Evolutionary conservation across 129 eudicot genomes (phyloP).

Genomic region (Flaveria trinervia): DNA sequence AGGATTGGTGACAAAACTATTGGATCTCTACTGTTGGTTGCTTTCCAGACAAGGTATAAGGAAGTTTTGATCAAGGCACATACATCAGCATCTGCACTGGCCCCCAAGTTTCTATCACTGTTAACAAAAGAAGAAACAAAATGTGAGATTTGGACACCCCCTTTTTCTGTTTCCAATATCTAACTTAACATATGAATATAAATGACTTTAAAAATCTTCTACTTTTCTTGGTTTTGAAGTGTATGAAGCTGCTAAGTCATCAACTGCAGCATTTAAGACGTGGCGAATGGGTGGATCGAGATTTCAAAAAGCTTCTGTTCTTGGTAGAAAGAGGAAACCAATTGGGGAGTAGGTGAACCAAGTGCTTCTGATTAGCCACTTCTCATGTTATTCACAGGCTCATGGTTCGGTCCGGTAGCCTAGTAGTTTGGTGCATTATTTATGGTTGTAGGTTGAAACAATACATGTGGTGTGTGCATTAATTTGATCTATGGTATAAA

Average conservation of each 20-base stretch:
- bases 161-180: background rate
- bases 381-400: background rate
- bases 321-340: conserved; percentile 87
- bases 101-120: conserved; percentile 65
- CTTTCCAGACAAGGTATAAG: conserved; percentile 79
- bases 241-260: conserved; percentile 84
- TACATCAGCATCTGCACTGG: conserved; percentile 53
- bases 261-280: conserved; percentile 70
- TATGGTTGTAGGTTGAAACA: too few relatives aligned
- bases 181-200: background rate
- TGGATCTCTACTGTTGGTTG: conserved; percentile 51
- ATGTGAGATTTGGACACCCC: conserved; percentile 47
- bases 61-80: conserved; percentile 88
- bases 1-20: conserved; percentile 52
- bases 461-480: too few relatives aligned
- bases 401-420: background rate
- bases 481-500: too few relatives aligned
- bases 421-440: too few relatives aligned
- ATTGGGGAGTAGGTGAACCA: conserved; percentile 39
- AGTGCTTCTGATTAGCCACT: background rate
- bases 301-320: conserved; percentile 66
- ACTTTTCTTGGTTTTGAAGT: conserved; percentile 45
- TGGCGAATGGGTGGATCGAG: conserved; percentile 98
- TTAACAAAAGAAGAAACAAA: conserved; percentile 86
- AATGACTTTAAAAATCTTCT: background rate